Evolutionary conservation across 257 asterid genomes (phyloP), one percentile per base, ranked within the genome.

Genomic region (Verbascum thapsus): DNA sequence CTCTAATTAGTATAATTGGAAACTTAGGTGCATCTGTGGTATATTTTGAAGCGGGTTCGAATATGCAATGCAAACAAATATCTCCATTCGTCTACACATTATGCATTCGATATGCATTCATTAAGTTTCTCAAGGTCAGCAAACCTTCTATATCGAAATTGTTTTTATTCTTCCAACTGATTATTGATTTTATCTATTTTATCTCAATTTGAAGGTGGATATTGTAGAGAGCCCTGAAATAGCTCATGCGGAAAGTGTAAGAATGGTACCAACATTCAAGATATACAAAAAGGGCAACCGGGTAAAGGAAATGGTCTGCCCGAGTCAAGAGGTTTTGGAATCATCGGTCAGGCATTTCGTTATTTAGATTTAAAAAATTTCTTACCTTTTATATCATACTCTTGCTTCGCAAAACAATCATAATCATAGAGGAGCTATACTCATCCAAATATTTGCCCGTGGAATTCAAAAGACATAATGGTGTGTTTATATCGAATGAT

Each of bases 281-380:
- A 87, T 92, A 56, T 92, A 90, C 81, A 77, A 61, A 57, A 82
- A 63, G 23, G 84, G 96, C 40, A 69, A n/a, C 74, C 77, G 88
- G 50, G 83, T 92, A 75, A 89, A 85, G 78, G 99, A 92, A 73
- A 77, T 92, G 83, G 56, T 92, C 47, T 79, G 84, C 84, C 97
- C 99, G 10, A 83, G 74, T 64, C 83, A 74, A 2, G 95, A 92
- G 75, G 85, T 80, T 44, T 69, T 92, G 66, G 99, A 92, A 82
- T 73, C 95, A 13, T 85, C 95, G 5, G 77, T 92, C 76, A 87
- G 83, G 81, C 96, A 83, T 78, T 89, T 85, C 83, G 85, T 83
- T 68, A 72, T 39, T 59, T 85, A 73, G 68, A 66, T 50, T 30
- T 50, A 15, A 9, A 68, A 50, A 35, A 26, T 53, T 37, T 56